Conservation (phyloP, 805 yeast genomes). For the Saturnispora gosingensis region DNA sequence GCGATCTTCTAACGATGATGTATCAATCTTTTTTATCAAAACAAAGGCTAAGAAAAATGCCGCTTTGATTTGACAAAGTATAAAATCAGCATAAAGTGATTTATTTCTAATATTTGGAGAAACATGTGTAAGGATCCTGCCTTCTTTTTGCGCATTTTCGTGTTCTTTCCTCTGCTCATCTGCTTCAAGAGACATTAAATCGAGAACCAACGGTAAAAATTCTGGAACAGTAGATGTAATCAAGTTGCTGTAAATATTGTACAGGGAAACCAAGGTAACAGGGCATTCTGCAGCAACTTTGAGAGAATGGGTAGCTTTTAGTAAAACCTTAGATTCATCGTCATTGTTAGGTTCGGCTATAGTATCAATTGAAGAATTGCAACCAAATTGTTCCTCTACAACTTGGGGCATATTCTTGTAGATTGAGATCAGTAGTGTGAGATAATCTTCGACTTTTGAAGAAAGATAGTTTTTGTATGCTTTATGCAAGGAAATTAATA, state of each 20-base stretch:
- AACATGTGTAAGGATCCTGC: slow-evolving; percentile 57
- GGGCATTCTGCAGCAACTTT: slow-evolving; percentile 95
- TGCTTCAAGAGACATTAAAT: slow-evolving; percentile 67
- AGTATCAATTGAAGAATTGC: slow-evolving; percentile 6
- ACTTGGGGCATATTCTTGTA: slow-evolving; percentile 73
- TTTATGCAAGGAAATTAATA: slow-evolving; percentile 76
- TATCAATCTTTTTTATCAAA: slow-evolving; percentile 74
- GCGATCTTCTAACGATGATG: slow-evolving; percentile 49
- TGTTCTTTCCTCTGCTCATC: slow-evolving; percentile 69
- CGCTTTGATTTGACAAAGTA: slow-evolving; percentile 90
- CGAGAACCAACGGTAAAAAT: slow-evolving; percentile 76
- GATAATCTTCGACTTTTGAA: slow-evolving; percentile 70
- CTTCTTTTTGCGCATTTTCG: slow-evolving; percentile 43
- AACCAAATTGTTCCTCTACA: slow-evolving; percentile 59
- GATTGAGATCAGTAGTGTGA: slow-evolving; percentile 63
- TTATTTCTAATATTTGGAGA: slow-evolving; percentile 70
- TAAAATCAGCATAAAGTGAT: slow-evolving; percentile 76
- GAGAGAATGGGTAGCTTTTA: slow-evolving; percentile 70
- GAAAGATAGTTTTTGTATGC: slow-evolving; percentile 61
- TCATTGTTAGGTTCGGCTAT: slow-evolving; percentile 7
- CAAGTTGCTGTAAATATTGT: slow-evolving; percentile 74
- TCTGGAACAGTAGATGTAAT: slow-evolving; percentile 61
- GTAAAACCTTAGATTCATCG: slow-evolving; percentile 43
- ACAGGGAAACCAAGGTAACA: slow-evolving; percentile 86
- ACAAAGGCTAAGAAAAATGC: slow-evolving; percentile 92